Evolutionary conservation across 495 filamentous ascomycete species (phyloP).

Genomic region (Aspergillus ellipticus): DNA sequence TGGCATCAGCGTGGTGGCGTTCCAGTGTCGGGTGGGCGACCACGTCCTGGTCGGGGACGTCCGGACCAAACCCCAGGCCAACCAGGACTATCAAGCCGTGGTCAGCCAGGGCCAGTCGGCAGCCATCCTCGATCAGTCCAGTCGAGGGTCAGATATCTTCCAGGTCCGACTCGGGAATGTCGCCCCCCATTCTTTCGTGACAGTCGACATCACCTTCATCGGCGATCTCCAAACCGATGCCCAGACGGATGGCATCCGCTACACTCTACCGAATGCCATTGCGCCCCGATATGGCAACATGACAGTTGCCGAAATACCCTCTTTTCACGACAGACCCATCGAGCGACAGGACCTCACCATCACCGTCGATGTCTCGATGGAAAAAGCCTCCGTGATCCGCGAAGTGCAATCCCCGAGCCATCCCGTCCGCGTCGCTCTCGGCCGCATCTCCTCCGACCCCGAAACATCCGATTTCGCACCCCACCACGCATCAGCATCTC

Average conservation of each 20-base stretch:
- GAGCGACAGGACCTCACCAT: neutral
- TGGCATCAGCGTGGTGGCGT: slow-evolving; percentile 61
- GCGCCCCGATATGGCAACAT: slow-evolving; percentile 56
- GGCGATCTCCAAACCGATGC: slow-evolving; percentile 66
- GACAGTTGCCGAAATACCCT: neutral
- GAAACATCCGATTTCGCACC: slow-evolving; percentile 42
- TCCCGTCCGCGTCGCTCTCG: slow-evolving; percentile 59
- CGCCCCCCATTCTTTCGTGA: slow-evolving; percentile 46
- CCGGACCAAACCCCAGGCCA: slow-evolving; percentile 57
- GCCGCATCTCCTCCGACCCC: slow-evolving; percentile 46
- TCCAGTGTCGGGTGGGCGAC: slow-evolving; percentile 52
- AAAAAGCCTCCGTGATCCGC: slow-evolving; percentile 20
- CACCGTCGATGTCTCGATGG: neutral
- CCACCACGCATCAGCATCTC: slow-evolving; percentile 56
- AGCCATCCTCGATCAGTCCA: slow-evolving; percentile 57
- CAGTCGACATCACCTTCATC: slow-evolving; percentile 59
- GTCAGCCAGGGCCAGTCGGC: slow-evolving; percentile 54
- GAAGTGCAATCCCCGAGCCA: slow-evolving; percentile 63
- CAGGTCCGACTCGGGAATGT: slow-evolving; percentile 62
- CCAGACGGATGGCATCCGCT: slow-evolving; percentile 57
- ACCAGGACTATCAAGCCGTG: slow-evolving; percentile 50
- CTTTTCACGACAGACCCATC: neutral
- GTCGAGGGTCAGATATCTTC: slow-evolving; percentile 58
- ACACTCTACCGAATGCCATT: slow-evolving; percentile 61
- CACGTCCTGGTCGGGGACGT: slow-evolving; percentile 53